Evolutionary conservation across 2,329 filamentous ascomycete genomes (phyloP).

Genomic region (Gremmenia infestans): DNA sequence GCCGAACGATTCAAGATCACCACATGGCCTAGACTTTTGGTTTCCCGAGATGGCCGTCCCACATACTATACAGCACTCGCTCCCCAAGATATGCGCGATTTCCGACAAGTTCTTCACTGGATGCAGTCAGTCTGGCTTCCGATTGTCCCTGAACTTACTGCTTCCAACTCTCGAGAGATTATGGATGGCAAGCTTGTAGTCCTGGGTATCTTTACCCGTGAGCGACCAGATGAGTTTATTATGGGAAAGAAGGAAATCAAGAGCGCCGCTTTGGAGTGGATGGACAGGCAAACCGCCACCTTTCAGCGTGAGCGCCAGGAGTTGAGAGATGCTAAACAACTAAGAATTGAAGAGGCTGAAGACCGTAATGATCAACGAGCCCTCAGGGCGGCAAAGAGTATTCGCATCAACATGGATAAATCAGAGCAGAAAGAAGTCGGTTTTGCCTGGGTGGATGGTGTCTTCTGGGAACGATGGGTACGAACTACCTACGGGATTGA

Average conservation of each 20-base stretch:
- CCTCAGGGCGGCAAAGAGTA: slow-evolving; percentile 80
- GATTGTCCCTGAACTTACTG: slow-evolving; percentile 88
- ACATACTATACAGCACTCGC: slow-evolving; percentile 86
- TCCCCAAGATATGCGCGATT: slow-evolving; percentile 88
- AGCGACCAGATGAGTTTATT: slow-evolving; percentile 73
- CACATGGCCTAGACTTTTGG: slow-evolving; percentile 90
- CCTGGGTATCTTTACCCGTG: slow-evolving; percentile 77
- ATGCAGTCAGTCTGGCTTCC: slow-evolving; percentile 97
- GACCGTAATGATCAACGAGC: slow-evolving; percentile 88
- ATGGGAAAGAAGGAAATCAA: slow-evolving; percentile 84
- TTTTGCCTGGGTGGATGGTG: slow-evolving; percentile 95
- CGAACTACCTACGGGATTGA: slow-evolving; percentile 92
- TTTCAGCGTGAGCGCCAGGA: slow-evolving; percentile 94
- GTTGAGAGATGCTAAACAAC: slow-evolving; percentile 86
- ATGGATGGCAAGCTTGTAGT: slow-evolving; percentile 97
- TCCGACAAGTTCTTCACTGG: slow-evolving; percentile 75
- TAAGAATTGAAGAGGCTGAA: slow-evolving; percentile 93
- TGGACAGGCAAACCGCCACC: slow-evolving; percentile 87
- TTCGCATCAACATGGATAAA: slow-evolving; percentile 85
- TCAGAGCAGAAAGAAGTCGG: slow-evolving; percentile 81
- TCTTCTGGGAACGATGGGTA: slow-evolving; percentile 97
- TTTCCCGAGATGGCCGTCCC: slow-evolving; percentile 81
- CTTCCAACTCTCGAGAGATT: slow-evolving; percentile 85
- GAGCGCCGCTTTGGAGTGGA: slow-evolving; percentile 93
- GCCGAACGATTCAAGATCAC: slow-evolving; percentile 87